Percentiles rank a stretch among this genome's conserved stretches.
phyloP scores from a whole-genome alignment of 352 stramenopile species.

The Phytophthora brassicae region DNA sequence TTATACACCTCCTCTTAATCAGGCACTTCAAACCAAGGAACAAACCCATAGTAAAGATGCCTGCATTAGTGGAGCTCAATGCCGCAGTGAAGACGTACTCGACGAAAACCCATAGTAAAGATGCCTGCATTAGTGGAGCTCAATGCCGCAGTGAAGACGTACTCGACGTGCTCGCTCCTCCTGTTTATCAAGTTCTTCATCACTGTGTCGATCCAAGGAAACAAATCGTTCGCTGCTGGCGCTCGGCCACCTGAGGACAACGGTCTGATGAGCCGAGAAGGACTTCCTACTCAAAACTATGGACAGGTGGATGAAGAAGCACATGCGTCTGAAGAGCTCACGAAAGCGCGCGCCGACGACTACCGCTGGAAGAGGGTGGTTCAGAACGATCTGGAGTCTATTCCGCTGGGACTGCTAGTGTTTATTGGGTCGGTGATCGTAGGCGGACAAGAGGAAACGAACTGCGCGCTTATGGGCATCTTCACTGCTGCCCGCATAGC shows the following conservation, averaged over 20 bases:
- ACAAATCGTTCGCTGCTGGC: constrained; percentile 36
- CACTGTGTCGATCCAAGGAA: constrained; percentile 36
- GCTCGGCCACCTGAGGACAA: constrained; percentile 38
- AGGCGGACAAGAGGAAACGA: constrained; percentile 43
- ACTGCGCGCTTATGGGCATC: constrained; percentile 39
- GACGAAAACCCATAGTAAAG: neutral
- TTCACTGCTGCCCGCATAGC: constrained; percentile 36
- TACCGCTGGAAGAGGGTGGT: constrained; percentile 49
- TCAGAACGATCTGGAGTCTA: constrained; percentile 49
- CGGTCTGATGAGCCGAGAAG: constrained; percentile 1
- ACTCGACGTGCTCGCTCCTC: constrained; percentile 31
- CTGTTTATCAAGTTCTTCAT: constrained; percentile 42
- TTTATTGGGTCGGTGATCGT: constrained; percentile 46
- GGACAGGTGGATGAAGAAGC: constrained; percentile 2
- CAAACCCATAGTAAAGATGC: constrained; percentile 1
- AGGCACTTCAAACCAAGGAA: too few species aligned
- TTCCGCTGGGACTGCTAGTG: constrained; percentile 42
- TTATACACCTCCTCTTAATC: too few species aligned
- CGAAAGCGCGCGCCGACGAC: constrained; percentile 27
- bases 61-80: constrained; percentile 22
- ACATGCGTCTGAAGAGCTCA: constrained; percentile 12
- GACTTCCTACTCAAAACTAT: constrained; percentile 17
- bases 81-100: constrained; percentile 40
- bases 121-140: constrained; percentile 20
- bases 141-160: constrained; percentile 38